Percentiles rank a stretch among this genome's conserved stretches.
phyloP scores from a whole-genome alignment of 805 yeast species.

The Candida michaelii region DNA sequence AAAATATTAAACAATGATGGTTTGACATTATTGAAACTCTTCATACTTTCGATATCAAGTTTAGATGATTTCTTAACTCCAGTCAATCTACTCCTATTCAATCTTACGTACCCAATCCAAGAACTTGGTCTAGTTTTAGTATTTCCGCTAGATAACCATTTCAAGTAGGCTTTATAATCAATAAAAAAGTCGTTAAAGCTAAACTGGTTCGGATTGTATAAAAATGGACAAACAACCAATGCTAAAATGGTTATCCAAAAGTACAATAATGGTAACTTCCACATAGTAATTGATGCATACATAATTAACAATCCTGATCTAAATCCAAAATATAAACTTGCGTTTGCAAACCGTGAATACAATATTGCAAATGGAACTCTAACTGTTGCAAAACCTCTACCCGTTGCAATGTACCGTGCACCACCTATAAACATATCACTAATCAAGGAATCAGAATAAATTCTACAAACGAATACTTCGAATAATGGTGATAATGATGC shows the following conservation, averaged over 20 bases:
- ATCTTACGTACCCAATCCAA: constrained; percentile 50
- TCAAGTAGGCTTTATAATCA: constrained; percentile 59
- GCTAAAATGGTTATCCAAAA: constrained; percentile 73
- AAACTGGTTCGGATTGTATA: constrained; percentile 78
- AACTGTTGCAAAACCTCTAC: constrained; percentile 83
- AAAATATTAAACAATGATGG: constrained; percentile 50
- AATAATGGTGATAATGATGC: constrained; percentile 74
- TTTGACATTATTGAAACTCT: constrained; percentile 40
- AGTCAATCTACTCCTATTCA: constrained; percentile 52
- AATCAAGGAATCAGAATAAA: constrained; percentile 68
- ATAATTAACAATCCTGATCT: constrained; percentile 50
- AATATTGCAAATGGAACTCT: constrained; percentile 74
- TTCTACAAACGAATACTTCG: constrained; percentile 80
- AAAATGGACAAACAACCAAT: constrained; percentile 66
- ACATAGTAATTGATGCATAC: constrained; percentile 59
- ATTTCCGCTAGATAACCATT: constrained; percentile 55
- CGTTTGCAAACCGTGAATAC: constrained; percentile 70
- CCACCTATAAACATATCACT: constrained; percentile 81
- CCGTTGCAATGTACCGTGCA: constrained; percentile 83
- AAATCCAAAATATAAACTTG: constrained; percentile 65
- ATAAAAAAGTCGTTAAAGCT: constrained; percentile 66
- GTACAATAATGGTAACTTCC: constrained; percentile 60
- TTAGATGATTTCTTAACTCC: constrained; percentile 50
- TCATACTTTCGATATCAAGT: constrained; percentile 34
- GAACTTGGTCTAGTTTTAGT: constrained; percentile 34